Evolutionary conservation across 2,329 filamentous ascomycete genomes (phyloP).

Genomic region (Cryphonectria carpinicola): DNA sequence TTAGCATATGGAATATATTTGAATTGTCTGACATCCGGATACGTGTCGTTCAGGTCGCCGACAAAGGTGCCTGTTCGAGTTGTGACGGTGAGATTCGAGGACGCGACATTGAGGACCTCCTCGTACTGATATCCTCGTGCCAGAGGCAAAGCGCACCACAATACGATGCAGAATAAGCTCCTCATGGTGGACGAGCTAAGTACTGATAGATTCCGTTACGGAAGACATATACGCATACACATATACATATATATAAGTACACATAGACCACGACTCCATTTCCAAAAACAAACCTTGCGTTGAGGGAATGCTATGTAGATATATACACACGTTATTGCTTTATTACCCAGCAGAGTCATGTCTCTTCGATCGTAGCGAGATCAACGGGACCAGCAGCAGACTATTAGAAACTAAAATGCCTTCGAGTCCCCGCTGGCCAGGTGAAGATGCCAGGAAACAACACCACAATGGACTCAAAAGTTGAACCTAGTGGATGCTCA

Average conservation of each 20-base stretch:
- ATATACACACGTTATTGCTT: background rate
- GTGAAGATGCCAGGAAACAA: background rate
- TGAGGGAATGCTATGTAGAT: background rate
- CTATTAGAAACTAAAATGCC: background rate
- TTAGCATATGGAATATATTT: conserved; percentile 17
- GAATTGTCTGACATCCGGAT: conserved; percentile 18
- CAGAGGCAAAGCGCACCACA: background rate
- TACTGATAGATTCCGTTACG: background rate
- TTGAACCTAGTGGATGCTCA: background rate
- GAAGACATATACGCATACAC: background rate
- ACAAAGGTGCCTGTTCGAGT: conserved; percentile 14
- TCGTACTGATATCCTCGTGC: conserved; percentile 7
- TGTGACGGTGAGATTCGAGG: conserved; percentile 12
- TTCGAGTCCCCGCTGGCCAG: background rate
- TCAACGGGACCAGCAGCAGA: background rate
- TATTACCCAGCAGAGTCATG: background rate
- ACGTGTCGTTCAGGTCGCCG: conserved; percentile 12
- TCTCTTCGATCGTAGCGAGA: background rate
- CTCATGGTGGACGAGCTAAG: background rate
- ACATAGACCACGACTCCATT: background rate
- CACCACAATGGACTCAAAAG: background rate
- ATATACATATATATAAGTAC: background rate
- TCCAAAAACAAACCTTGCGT: background rate
- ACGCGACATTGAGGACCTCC: background rate
- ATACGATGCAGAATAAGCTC: background rate